These are phyloP conservation scores for Dryas drummondii DNA, from an alignment of 306 rosid species.

Conservation along the genomic window DNA sequence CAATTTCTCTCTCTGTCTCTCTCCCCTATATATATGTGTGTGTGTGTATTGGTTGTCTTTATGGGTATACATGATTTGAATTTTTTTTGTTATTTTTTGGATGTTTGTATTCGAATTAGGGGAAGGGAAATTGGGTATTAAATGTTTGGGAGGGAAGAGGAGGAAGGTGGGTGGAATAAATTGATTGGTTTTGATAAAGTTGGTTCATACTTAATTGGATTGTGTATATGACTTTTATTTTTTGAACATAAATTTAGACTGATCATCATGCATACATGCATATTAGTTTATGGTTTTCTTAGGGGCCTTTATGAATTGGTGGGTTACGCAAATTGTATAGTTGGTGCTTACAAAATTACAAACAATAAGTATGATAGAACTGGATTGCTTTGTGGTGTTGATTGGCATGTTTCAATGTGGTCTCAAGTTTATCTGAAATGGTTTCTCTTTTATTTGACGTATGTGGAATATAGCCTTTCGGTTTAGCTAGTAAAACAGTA, in stretches of 20 bases:
- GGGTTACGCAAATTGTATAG: no score
- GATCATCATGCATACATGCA: no score
- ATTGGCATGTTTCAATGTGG: not conserved
- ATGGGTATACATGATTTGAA: not conserved
- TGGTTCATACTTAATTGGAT: not conserved
- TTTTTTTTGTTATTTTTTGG: not conserved
- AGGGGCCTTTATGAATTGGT: no score
- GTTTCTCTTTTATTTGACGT: not conserved
- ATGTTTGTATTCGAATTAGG: not conserved
- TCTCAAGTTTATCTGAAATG: not conserved
- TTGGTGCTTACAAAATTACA: not conserved
- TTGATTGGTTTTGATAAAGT: constrained; percentile 1
- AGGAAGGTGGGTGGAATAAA: not conserved
- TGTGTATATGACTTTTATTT: not conserved
- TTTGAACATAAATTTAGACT: no score
- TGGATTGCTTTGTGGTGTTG: not conserved
- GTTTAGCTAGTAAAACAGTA: not conserved
- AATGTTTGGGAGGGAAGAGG: constrained; percentile 2
- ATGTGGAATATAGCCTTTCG: not conserved
- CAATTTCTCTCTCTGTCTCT: constrained; percentile 10
- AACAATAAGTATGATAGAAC: not conserved
- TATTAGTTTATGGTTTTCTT: no score
- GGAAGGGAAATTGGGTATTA: not conserved
- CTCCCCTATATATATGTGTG: not conserved
- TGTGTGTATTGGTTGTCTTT: not conserved